Conservation (phyloP, 768 basidiomycete species). For the Phanerodontia chrysosporium region DNA sequence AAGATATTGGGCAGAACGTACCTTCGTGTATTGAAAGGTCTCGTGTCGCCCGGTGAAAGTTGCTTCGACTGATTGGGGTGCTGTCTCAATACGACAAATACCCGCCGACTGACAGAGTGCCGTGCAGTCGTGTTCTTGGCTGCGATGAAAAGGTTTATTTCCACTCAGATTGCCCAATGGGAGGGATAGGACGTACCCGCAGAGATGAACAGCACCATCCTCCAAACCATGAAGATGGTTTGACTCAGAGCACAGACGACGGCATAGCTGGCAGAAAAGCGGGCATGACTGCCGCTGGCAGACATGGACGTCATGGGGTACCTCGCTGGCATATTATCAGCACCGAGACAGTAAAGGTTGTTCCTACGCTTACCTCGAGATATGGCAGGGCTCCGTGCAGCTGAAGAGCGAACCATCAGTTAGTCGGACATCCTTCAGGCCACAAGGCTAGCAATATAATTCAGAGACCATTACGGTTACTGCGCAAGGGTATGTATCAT, state of each 20-base stretch:
- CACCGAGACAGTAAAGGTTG: not conserved
- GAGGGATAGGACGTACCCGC: slow-evolving; percentile 44
- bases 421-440: slow-evolving; percentile 28
- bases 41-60: slow-evolving; percentile 58
- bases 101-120: slow-evolving; percentile 41
- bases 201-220: slow-evolving; percentile 41
- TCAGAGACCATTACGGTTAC: too few species aligned
- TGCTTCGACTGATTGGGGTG: slow-evolving; percentile 56
- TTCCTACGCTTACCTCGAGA: slow-evolving; percentile 32
- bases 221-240: slow-evolving; percentile 53
- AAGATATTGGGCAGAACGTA: slow-evolving; percentile 15
- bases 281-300: slow-evolving; percentile 55
- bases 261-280: slow-evolving; percentile 50
- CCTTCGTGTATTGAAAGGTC: slow-evolving; percentile 65
- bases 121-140: slow-evolving; percentile 48
- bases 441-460: slow-evolving; percentile 43
- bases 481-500: too few species aligned
- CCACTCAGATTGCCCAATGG: too few species aligned
- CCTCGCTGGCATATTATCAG: slow-evolving; percentile 31
- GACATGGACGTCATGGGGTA: slow-evolving; percentile 40
- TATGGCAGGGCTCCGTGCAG: slow-evolving; percentile 40
- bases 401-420: slow-evolving; percentile 30
- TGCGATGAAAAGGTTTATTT: slow-evolving; percentile 18
- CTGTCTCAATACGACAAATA: slow-evolving; percentile 55
- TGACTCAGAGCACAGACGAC: slow-evolving; percentile 41